Base-by-base conservation (phyloP, 495 filamentous ascomycete species). In the Monascus purpureus region DNA sequence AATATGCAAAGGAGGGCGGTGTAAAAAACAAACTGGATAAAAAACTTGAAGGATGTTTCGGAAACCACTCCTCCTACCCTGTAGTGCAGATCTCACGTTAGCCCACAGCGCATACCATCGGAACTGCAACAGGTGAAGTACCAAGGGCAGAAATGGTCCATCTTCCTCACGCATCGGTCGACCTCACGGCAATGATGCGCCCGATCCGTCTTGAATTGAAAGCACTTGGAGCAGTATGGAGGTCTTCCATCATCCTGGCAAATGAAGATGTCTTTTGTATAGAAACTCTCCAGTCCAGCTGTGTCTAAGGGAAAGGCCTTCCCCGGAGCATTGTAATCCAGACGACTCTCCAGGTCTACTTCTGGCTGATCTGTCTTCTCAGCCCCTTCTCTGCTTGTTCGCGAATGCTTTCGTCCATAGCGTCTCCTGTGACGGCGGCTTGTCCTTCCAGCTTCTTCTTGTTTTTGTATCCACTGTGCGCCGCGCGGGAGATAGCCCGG, bases 141-240 rank as follows among this genome's bases (percentile, higher is more conserved):
- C 77, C 87, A 95, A 1, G 87, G 87, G 51, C 87, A 95, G 43
- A 82, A 93, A 50, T 95, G 87, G 42, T 95, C 87, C 80, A 93
- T 88, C 43, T 83, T 88, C 18, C 63, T 59, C 17, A 88, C 76
- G 53, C 87, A 95, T 19, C 85, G 64, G 28, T 73, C 73, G 8
- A 86, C 57, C 43, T 90, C 80, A 25, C 76, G 75, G 49, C 78
- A 87, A 53, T 95, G 87, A 41, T 93, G 86, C 2, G 79, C 66
- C 17, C 87, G 64, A 43, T 93, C 87, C 3, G 76, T 71, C 47
- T 93, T 94, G 69, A 78, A 93, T 38, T 74, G 79, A 32, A 65
- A 67, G 52, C 87, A 95, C 31, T 64, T 63, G 6, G 70, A 69
- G 55, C 87, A 95, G 70, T 80, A 95, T 16, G 67, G 68, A 0